phyloP scores from a whole-genome alignment of 2,329 filamentous ascomycete genomes.

The Colletotrichum australisinense region DNA sequence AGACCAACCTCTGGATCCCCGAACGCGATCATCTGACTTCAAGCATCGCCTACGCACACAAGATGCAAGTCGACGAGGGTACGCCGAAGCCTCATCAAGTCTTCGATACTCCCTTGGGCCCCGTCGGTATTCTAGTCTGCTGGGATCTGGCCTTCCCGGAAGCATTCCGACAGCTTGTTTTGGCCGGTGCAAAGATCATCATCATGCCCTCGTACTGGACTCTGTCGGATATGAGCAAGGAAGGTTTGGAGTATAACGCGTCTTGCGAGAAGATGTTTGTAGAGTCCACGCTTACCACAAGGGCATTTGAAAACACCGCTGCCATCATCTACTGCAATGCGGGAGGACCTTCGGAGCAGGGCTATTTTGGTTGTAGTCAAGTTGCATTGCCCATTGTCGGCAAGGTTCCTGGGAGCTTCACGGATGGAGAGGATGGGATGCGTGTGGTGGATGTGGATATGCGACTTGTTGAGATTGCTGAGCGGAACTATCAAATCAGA shows the following conservation, averaged over 20 bases:
- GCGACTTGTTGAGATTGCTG: constrained; percentile 66
- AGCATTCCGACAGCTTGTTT: constrained; percentile 67
- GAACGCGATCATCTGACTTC: constrained; percentile 59
- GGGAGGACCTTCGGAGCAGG: constrained; percentile 58
- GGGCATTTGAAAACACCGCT: constrained; percentile 70
- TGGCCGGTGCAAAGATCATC: constrained; percentile 66
- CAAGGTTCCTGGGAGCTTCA: constrained; percentile 52
- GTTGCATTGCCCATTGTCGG: constrained; percentile 67
- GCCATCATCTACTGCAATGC: constrained; percentile 68
- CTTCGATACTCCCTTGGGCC: constrained; percentile 62
- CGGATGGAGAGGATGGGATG: constrained; percentile 63
- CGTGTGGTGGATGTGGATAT: constrained; percentile 63
- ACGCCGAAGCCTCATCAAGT: constrained; percentile 41
- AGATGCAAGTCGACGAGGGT: neutral
- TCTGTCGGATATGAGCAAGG: constrained; percentile 34
- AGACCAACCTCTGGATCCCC: constrained; percentile 67
- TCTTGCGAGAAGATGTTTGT: constrained; percentile 63
- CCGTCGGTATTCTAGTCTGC: constrained; percentile 65
- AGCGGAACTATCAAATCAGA: constrained; percentile 61
- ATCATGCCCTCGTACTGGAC: constrained; percentile 67
- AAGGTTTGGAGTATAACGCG: constrained; percentile 60
- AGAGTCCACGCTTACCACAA: constrained; percentile 59
- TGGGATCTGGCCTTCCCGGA: constrained; percentile 72
- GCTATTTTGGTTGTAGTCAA: constrained; percentile 65
- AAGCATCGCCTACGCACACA: constrained; percentile 39